Conservation (phyloP, 495 filamentous ascomycete genomes). For the Penicillium diatomitis region DNA sequence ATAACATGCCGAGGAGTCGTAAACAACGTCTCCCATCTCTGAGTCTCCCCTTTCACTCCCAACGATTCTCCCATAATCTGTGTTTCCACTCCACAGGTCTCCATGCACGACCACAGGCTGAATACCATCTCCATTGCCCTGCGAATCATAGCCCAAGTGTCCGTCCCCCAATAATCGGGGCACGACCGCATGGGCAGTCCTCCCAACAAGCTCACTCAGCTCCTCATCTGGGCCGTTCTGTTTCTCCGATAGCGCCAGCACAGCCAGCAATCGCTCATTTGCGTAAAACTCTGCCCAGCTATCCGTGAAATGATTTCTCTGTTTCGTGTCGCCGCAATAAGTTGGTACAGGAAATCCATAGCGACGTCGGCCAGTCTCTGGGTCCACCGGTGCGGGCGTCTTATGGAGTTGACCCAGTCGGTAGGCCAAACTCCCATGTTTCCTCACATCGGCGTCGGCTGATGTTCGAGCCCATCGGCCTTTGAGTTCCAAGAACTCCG, state of each 20-base stretch:
- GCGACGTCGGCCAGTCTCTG: constrained; percentile 42
- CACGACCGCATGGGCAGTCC: constrained; percentile 52
- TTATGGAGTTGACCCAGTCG: constrained; percentile 75
- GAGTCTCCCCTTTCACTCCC: constrained; percentile 33
- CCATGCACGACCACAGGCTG: constrained; percentile 78
- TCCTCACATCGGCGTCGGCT: constrained; percentile 18
- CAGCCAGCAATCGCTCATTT: constrained; percentile 57
- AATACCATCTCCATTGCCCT: constrained; percentile 39
- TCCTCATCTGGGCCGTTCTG: constrained; percentile 56
- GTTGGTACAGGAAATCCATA: constrained; percentile 81
- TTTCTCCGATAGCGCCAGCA: constrained; percentile 46
- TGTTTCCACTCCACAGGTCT: constrained; percentile 87
- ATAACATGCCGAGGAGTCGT: constrained; percentile 71
- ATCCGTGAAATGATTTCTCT: constrained; percentile 59
- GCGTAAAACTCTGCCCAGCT: constrained; percentile 82
- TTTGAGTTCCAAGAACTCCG: constrained; percentile 68
- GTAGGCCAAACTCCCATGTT: constrained; percentile 45
- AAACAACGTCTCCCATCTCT: constrained; percentile 68
- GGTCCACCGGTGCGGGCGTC: constrained; percentile 55
- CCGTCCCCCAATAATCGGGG: constrained; percentile 60
- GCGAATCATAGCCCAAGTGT: constrained; percentile 47
- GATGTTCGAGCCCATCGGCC: constrained; percentile 14
- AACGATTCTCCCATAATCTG: constrained; percentile 54
- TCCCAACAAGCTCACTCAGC: constrained; percentile 53
- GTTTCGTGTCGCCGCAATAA: constrained; percentile 76